Evolutionary conservation across 148 eudicot species (phyloP).

Genomic region (Vaccinium myrtillus): DNA sequence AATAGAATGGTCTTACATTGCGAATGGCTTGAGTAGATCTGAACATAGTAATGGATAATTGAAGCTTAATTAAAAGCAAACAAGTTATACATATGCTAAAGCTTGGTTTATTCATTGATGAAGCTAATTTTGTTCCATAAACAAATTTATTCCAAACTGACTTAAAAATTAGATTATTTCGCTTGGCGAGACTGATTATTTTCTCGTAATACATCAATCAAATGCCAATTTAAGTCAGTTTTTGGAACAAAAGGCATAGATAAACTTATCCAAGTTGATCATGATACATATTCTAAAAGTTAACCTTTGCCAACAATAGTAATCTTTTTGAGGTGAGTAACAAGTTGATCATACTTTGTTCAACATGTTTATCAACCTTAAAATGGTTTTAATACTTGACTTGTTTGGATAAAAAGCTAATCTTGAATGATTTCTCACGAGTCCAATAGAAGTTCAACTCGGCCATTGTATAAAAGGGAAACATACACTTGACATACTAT

Average conservation of each 20-base stretch:
- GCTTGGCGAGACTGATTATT: too few species aligned
- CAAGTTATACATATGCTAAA: not conserved
- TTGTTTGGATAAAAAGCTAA: not conserved
- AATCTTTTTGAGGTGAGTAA: not conserved
- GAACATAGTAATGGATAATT: not conserved
- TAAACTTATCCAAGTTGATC: not conserved
- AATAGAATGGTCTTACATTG: not conserved
- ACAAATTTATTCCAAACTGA: too few species aligned
- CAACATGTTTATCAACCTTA: not conserved
- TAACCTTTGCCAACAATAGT: not conserved
- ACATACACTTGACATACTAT: not conserved
- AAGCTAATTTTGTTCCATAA: too few species aligned
- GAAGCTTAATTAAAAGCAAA: too few species aligned
- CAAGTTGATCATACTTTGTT: not conserved
- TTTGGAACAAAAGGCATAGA: not conserved
- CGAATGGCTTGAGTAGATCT: not conserved
- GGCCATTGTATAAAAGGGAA: not conserved
- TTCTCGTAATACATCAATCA: too few species aligned
- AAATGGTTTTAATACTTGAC: not conserved
- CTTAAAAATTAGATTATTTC: too few species aligned
- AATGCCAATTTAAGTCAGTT: too few species aligned
- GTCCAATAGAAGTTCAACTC: not conserved
- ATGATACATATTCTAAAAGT: not conserved
- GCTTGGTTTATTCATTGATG: not conserved
- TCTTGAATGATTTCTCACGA: not conserved